Evolutionary conservation across 2,329 filamentous ascomycete species (phyloP), one percentile per base, ranked within the genome.

Genomic region (Juglanconis sp.): DNA sequence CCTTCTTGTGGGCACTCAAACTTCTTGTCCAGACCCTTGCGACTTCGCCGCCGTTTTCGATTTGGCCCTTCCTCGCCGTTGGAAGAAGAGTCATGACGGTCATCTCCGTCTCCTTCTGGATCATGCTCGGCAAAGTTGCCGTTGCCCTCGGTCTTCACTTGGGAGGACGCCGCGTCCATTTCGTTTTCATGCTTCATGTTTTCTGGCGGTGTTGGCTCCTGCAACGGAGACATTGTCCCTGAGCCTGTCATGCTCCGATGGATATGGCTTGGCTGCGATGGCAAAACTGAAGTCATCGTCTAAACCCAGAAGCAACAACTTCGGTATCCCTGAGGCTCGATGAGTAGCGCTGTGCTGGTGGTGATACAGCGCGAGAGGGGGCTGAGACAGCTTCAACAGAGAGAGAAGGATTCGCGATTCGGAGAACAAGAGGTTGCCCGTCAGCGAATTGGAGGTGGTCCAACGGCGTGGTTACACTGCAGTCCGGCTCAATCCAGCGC

Each of bases 1-100:
- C 89, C 91, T 65, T 91, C 87, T 62, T 92, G 86, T 5, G 89
- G 88, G 71, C 95, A 99, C 69, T 90, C 88, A 65, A 92, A 94
- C 69, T 87, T 87, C 76, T 92, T 93, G 72, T 92, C 90, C 46
- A 91, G 77, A 3, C 88, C 89, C 72, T 92, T 92, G 65, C 90
- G 85, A 74, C 89, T 92, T 58, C 89, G 78, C 66, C 89, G 79
- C 60, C 88, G 79, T 74, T 92, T 86, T 59, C 81, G 79, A 5
- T 76, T 75, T 3, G 81, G 80, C 1, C 81, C 81, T 35, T 84
- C 81, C 2, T 64, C 62, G 30, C 79, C 81, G 65, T 80, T 81
- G 38, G 81, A 82, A 5, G 81, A 82, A 63, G 78, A 76, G 17
- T 72, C 79, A 59, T 77, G 76, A 62, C 76, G 75, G 13, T 69